phyloP scores from a whole-genome alignment of 768 basidiomycete species.

The Phanerodontia chrysosporium region DNA sequence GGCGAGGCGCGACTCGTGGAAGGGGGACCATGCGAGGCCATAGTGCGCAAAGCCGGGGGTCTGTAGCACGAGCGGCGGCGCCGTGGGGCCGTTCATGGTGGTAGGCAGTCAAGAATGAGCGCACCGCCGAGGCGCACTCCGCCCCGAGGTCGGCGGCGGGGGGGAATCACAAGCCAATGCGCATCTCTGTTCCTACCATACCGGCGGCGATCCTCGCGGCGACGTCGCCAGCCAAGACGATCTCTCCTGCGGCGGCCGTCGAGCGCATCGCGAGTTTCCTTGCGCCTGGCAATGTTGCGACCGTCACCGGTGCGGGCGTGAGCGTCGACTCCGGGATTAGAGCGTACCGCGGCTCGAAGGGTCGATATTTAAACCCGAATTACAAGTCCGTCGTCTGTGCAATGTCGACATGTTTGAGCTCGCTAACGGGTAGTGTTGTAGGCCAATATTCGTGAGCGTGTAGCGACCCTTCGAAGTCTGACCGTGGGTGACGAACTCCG shows the following conservation, averaged over 20 bases:
- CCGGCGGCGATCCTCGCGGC: slow-evolving; percentile 48
- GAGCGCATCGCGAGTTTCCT: slow-evolving; percentile 65
- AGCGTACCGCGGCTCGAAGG: slow-evolving; percentile 86
- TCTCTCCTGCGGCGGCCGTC: slow-evolving; percentile 49
- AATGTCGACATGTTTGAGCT: background rate
- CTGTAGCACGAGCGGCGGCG: slow-evolving; percentile 49
- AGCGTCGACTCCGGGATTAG: slow-evolving; percentile 94
- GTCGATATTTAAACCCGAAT: slow-evolving; percentile 86
- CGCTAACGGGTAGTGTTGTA: slow-evolving; percentile 16
- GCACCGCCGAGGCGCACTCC: background rate
- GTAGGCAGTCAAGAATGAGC: too few species aligned
- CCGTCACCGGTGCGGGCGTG: slow-evolving; percentile 90
- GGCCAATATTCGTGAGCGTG: slow-evolving; percentile 51
- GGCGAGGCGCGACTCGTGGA: slow-evolving; percentile 69
- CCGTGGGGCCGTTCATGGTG: slow-evolving; percentile 32
- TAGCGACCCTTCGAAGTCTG: background rate
- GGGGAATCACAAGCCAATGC: slow-evolving; percentile 43
- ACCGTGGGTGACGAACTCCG: slow-evolving; percentile 17
- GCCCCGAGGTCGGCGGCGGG: background rate
- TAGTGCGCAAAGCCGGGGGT: slow-evolving; percentile 87
- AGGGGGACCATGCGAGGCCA: slow-evolving; percentile 79
- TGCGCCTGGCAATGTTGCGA: slow-evolving; percentile 59
- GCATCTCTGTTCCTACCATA: slow-evolving; percentile 73
- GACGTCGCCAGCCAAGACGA: slow-evolving; percentile 35
- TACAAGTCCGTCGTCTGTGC: slow-evolving; percentile 54